Conservation (phyloP, 1,139 yeast genomes). For the Geotrichum australiense region DNA sequence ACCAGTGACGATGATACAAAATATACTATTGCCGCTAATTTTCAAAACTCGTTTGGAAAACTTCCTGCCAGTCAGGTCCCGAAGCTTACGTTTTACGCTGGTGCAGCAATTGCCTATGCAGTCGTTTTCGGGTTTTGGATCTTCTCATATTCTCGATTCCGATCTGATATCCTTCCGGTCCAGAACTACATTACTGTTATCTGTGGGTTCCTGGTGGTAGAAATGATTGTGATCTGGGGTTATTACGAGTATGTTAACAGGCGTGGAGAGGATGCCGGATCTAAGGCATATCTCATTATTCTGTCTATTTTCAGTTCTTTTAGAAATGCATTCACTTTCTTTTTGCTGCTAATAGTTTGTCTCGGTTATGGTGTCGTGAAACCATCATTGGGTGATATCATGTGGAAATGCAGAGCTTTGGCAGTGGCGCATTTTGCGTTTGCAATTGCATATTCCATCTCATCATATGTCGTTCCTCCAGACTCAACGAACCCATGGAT, state of each 20-base stretch:
- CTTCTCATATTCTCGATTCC: slow-evolving; percentile 78
- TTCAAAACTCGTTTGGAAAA: slow-evolving; percentile 87
- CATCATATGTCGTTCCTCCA: slow-evolving; percentile 53
- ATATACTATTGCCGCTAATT: slow-evolving; percentile 62
- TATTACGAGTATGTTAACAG: slow-evolving; percentile 79
- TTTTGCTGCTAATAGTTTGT: slow-evolving; percentile 74
- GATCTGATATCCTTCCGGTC: slow-evolving; percentile 81
- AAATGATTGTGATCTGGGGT: slow-evolving; percentile 85
- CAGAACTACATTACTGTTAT: slow-evolving; percentile 87
- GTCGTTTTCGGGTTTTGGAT: slow-evolving; percentile 75
- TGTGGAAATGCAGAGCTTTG: slow-evolving; percentile 74
- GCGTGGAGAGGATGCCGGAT: slow-evolving; percentile 51
- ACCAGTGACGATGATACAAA: slow-evolving; percentile 37
- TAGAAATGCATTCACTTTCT: slow-evolving; percentile 82
- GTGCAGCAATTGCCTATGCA: slow-evolving; percentile 75
- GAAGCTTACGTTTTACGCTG: slow-evolving; percentile 81
- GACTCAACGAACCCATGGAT: slow-evolving; percentile 42
- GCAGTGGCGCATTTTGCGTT: slow-evolving; percentile 68
- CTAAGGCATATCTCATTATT: slow-evolving; percentile 67
- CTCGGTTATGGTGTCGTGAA: slow-evolving; percentile 90
- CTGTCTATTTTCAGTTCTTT: slow-evolving; percentile 73
- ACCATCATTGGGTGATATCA: slow-evolving; percentile 69
- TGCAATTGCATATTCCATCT: slow-evolving; percentile 59
- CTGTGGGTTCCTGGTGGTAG: slow-evolving; percentile 74
- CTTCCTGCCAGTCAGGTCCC: slow-evolving; percentile 88